Evolutionary conservation across 805 yeast species (phyloP), one percentile per base, ranked within the genome.

Genomic region (Dipodascus geniculatus): DNA sequence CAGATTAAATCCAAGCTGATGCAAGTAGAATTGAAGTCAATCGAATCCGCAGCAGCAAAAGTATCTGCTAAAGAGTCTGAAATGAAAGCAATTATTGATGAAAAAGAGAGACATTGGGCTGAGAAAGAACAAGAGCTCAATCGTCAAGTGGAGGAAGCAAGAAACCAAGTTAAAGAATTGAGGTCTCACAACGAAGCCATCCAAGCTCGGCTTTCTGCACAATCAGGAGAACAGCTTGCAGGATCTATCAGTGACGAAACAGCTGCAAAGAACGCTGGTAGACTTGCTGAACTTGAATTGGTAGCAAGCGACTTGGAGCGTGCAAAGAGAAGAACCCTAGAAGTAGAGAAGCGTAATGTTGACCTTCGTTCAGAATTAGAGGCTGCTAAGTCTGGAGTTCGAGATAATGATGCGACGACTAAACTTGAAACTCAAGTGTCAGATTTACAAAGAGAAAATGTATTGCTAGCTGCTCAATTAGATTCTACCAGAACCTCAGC

Each of bases 331-430:
- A 76, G 93, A 54, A 77, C 81, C 0, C 65, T 79, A 51, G 88
- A 84, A 61, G 75, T 89, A 53, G 95, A 88, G 65, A 78, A 78
- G 57, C 74, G 96, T 55, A 90, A 88, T 62, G 86, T 85, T 62
- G 82, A 83, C 51, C 71, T 89, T 53, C 77, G 87, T 55, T 73
- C 80, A 17, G 85, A 85, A 53, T 66, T 89, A 52, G 78, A 84
- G 47, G 78, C 78, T 42, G 55, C 60, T 16, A 66, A 62, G 51
- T 56, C 63, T 9, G 63, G 61, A 74, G 77, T 53, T 85, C 83
- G 66, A 76, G 60, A 53, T 22, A 28, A 35, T 6, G 62, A 58
- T 16, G 48, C 42, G 22, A 35, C 51, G 14, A 31, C 28, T 16
- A 55, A 51, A 31, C 49, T 54, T 6, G 66, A 60, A 50, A 44